phyloP scores from a whole-genome alignment of 176 grass and related monocot species.

The Triticum timopheevii region DNA sequence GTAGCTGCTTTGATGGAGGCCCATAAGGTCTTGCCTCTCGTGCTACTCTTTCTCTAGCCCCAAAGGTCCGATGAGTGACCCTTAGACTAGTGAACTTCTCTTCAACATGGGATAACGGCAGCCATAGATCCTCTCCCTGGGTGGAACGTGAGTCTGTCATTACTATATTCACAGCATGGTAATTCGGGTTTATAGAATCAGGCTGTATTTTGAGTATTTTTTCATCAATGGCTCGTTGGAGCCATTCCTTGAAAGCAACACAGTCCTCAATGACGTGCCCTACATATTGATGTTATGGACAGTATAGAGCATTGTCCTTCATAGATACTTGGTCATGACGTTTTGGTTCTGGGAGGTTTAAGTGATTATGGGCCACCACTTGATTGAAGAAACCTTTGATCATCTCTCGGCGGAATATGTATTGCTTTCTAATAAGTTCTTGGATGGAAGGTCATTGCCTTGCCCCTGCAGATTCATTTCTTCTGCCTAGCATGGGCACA shows the following conservation, averaged over 20 bases:
- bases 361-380: neutral
- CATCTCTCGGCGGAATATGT: neutral
- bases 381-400: neutral
- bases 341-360: neutral
- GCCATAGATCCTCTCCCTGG: neutral
- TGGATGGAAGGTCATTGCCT: neutral
- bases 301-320: neutral
- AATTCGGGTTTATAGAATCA: neutral
- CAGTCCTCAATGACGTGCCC: neutral
- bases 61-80: neutral
- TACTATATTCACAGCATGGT: neutral
- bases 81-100: neutral
- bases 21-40: neutral
- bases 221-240: neutral
- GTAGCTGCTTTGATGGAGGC: neutral
- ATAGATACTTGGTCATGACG: neutral
- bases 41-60: neutral
- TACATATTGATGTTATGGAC: neutral
- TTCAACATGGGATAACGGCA: neutral
- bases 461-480: neutral
- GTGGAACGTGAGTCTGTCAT: neutral
- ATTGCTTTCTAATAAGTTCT: neutral
- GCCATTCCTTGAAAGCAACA: neutral
- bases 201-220: neutral
- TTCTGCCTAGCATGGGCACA: neutral